Evolutionary conservation across 2,329 filamentous ascomycete species (phyloP), one percentile per base, ranked within the genome.

Genomic region (Colletotrichum sp.): DNA sequence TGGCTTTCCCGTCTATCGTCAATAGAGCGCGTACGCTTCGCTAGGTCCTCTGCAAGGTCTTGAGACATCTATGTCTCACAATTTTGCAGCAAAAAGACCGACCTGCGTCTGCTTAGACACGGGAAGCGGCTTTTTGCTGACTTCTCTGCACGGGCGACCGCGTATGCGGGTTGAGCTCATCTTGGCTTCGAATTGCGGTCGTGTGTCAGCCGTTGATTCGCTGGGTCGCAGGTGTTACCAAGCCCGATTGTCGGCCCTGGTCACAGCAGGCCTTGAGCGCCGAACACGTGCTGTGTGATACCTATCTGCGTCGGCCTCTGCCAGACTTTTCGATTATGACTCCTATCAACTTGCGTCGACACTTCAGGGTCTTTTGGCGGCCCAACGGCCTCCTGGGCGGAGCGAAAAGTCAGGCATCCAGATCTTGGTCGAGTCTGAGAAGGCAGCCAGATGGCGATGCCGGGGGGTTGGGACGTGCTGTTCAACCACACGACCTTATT

Each of bases 181-280:
- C 72, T 74, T 67, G 76, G 74, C 65, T 71, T 57, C 55, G 60
- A 28, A 65, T 70, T 59, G 55, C 36, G 48, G 65, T 55, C 65
- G 74, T 76, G 76, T 77, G 74, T 76, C 73, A 76, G 60, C 66
- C 18, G 59, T n/a, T 77, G 68, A 77, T 77, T 77, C 76, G 76
- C 66, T 70, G 60, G 14, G 59, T 34, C 61, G 63, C n/a, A 72
- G n/a, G 55, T 66, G 36, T 76, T 60, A 67, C 71, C 60, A 57
- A 36, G 28, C 67, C 74, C 74, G 71, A 34, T 43, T 59, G 26
- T 65, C 70, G 70, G 70, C 70, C 43, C 73, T 68, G 69, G 30
- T 52, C 70, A 72, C 64, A 24, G 39, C 59, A 59, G 34, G 30
- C 60, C 48, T 73, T 36, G 64, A 59, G 52, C 57, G 72, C 36